Conservation (phyloP, 768 basidiomycete genomes). For the Suillus placidus region DNA sequence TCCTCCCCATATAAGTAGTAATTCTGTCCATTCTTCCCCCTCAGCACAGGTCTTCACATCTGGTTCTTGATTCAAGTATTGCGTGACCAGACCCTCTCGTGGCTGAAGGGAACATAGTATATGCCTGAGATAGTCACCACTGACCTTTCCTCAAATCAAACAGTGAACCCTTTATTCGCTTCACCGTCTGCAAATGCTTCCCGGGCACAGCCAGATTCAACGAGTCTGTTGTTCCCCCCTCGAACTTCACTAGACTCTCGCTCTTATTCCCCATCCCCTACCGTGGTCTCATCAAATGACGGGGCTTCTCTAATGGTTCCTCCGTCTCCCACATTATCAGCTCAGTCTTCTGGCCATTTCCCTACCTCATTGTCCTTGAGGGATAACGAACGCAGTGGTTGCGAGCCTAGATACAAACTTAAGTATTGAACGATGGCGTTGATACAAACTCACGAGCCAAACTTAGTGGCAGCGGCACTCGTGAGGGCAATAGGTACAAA, state of each 20-base stretch:
- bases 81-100: slow-evolving; percentile 16
- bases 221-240: slow-evolving; percentile 30
- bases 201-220: not conserved
- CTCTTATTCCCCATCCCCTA: slow-evolving; percentile 34
- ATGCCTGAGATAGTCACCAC: slow-evolving; percentile 40
- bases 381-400: slow-evolving; percentile 59
- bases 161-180: slow-evolving; percentile 16
- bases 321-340: slow-evolving; percentile 78
- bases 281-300: slow-evolving; percentile 44
- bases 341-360: slow-evolving; percentile 63
- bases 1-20: no score
- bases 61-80: no score
- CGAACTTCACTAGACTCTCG: slow-evolving; percentile 36
- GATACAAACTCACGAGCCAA: no score
- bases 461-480: no score
- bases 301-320: slow-evolving; percentile 47
- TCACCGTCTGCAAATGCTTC: not conserved
- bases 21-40: no score
- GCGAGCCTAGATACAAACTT: no score
- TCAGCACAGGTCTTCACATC: no score
- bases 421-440: no score
- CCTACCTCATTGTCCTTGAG: slow-evolving; percentile 58
- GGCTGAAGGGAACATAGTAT: slow-evolving; percentile 29
- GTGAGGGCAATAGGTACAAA: no score
- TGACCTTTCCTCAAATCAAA: slow-evolving; percentile 36